These are phyloP conservation scores for Singerocomus rubriflavus DNA, from an alignment of 1,284 basidiomycete species.

Conservation along the genomic window DNA sequence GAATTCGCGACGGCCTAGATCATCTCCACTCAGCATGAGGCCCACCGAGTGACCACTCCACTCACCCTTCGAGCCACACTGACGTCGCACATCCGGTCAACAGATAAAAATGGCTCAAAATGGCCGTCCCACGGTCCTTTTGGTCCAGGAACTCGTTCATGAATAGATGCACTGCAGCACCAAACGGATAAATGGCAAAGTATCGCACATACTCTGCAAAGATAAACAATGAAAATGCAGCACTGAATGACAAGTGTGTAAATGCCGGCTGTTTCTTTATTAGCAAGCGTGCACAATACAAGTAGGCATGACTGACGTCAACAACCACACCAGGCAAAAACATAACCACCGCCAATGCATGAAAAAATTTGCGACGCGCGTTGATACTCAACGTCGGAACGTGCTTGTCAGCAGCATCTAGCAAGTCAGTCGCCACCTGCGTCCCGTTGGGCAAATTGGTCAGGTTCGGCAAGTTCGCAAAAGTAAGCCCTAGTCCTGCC, in stretches of 20 bases:
- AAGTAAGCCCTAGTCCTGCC: slow-evolving; percentile 42
- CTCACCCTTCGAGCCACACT: slow-evolving; percentile 93
- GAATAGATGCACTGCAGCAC: slow-evolving; percentile 92
- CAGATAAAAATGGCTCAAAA: slow-evolving; percentile 96
- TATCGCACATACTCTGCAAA: slow-evolving; percentile 97
- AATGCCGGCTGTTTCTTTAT: slow-evolving; percentile 78
- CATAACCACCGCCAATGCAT: slow-evolving; percentile 93
- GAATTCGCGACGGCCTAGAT: slow-evolving; percentile 62
- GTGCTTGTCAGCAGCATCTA: slow-evolving; percentile 84
- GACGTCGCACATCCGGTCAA: slow-evolving; percentile 92
- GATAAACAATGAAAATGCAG: slow-evolving; percentile 91
- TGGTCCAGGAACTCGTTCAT: slow-evolving; percentile 96
- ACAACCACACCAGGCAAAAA: slow-evolving; percentile 91
- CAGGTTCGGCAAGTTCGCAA: slow-evolving; percentile 52
- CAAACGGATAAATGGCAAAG: slow-evolving; percentile 97
- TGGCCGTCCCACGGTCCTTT: slow-evolving; percentile 95
- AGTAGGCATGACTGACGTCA: slow-evolving; percentile 66
- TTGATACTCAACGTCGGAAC: slow-evolving; percentile 91
- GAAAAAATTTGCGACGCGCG: slow-evolving; percentile 96
- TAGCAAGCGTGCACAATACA: slow-evolving; percentile 18
- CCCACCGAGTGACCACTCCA: slow-evolving; percentile 15
- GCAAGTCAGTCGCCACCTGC: slow-evolving; percentile 73
- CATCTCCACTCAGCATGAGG: slow-evolving; percentile 7
- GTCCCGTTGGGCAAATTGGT: slow-evolving; percentile 52
- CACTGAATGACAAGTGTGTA: slow-evolving; percentile 90